phyloP scores from a whole-genome alignment of 2,329 filamentous ascomycete genomes.

The Microdochium nivale region DNA sequence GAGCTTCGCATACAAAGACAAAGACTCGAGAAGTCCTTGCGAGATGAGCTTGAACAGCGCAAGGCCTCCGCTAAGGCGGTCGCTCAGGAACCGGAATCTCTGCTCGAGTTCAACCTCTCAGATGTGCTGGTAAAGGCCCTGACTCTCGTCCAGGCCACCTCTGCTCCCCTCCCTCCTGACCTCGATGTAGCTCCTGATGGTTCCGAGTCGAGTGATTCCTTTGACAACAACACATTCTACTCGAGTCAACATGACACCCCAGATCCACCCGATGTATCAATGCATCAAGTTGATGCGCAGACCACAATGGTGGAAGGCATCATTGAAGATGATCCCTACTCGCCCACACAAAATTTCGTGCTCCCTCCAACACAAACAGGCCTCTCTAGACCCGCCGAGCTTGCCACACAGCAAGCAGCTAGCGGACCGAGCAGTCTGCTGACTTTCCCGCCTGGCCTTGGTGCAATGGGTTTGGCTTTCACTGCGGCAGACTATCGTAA shows the following conservation, averaged over 20 bases:
- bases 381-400: background rate
- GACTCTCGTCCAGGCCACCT: slow-evolving; percentile 61
- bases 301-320: slow-evolving; percentile 19
- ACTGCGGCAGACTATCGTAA: background rate
- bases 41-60: slow-evolving; percentile 66
- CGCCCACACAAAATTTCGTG: slow-evolving; percentile 10
- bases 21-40: slow-evolving; percentile 68
- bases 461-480: background rate
- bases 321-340: slow-evolving; percentile 21
- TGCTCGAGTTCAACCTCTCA: slow-evolving; percentile 60
- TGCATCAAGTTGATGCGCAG: slow-evolving; percentile 36
- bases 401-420: background rate
- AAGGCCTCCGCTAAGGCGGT: slow-evolving; percentile 32
- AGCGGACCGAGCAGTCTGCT: background rate
- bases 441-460: background rate
- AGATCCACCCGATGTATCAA: slow-evolving; percentile 38
- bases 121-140: slow-evolving; percentile 66
- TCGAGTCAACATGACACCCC: slow-evolving; percentile 85
- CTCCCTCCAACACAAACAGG: background rate
- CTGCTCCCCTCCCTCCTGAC: slow-evolving; percentile 50
- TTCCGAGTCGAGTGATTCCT: slow-evolving; percentile 65
- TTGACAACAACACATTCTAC: slow-evolving; percentile 93
- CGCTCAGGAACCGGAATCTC: slow-evolving; percentile 36
- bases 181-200: slow-evolving; percentile 45
- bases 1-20: slow-evolving; percentile 74